phyloP scores from a whole-genome alignment of 768 basidiomycete genomes.

The Rhizopogon vinicolor region DNA sequence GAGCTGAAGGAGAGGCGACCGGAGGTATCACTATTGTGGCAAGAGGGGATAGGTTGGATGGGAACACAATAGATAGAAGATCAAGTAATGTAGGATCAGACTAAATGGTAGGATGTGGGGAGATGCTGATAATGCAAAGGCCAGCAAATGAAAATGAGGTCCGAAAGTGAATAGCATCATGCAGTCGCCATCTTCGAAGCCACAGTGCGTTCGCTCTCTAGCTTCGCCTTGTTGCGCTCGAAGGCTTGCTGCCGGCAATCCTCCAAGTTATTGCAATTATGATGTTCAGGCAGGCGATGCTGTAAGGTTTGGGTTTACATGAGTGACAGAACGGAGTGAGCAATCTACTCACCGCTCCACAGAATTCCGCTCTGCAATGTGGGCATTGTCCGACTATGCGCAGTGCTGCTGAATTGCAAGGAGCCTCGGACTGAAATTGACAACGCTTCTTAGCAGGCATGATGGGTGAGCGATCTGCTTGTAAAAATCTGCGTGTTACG shows the following conservation, averaged over 20 bases:
- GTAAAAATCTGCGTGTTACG: conserved; percentile 4
- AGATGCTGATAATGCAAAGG: neutral
- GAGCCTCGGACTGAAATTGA: conserved; percentile 51
- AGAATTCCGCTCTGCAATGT: conserved; percentile 75
- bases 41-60: neutral
- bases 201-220: conserved; percentile 86
- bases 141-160: neutral
- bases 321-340: conserved; percentile 4
- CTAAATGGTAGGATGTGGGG: neutral
- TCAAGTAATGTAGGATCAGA: neutral
- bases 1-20: neutral
- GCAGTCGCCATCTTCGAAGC: conserved; percentile 83
- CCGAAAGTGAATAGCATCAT: conserved; percentile 26
- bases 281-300: conserved; percentile 90
- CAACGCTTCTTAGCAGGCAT: conserved; percentile 91
- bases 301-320: conserved; percentile 25
- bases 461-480: conserved; percentile 2
- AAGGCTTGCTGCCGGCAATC: conserved; percentile 87
- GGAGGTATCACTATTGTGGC: neutral
- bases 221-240: conserved; percentile 79
- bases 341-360: conserved; percentile 55
- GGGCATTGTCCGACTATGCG: conserved; percentile 85
- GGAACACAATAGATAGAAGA: neutral
- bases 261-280: conserved; percentile 77
- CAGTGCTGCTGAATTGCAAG: conserved; percentile 73